Base-by-base conservation (phyloP, 129 eudicot species). In the Flaveria bidentis region DNA sequence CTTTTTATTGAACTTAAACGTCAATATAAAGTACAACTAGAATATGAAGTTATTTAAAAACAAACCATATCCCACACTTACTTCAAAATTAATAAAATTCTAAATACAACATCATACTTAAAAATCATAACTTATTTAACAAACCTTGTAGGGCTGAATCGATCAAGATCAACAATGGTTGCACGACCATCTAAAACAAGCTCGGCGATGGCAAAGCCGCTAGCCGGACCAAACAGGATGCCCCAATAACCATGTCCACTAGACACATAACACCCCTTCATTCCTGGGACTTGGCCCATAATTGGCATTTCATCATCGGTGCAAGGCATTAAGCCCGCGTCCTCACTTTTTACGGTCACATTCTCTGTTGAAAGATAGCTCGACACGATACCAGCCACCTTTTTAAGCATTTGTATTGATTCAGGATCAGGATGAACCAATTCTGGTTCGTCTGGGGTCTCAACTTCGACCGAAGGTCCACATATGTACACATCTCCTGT, bases 231-330 rank as follows among this genome's bases (percentile, higher is more conserved):
- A 68, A 88, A 90, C 1, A 92, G 14, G 25, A 74, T 90, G 0
- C 98, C 98, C 98, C 96, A 93, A 58, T 92, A 93, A 57, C 88
- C 88, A 77, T 93, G 97, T 11, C 96, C 95, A 0, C 95, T 90
- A 26, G 95, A 89, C 65, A 90, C 96, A 63, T 78, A 90, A 64
- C 96, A 93, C 3, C 82, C 85, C 64, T 82, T 80, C 51, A 90
- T 75, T 25, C 88, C 85, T 0, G 91, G 96, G 72, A 93, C 81
- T 80, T 93, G 90, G 22, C 98, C 98, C 11, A 93, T 90, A 18
- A 90, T 79, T 0, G 98, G 98, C 45, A 79, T 22, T 51, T 88
- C 85, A 62, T 90, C 98, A 23, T 88, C 88, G 0, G 95, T 90
- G 83, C 95, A 90, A 0, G 98, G 98, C 86, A 93, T 84, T 77